Evolutionary conservation across 352 stramenopile genomes (phyloP).

Genomic region (Globisporangium splendens): DNA sequence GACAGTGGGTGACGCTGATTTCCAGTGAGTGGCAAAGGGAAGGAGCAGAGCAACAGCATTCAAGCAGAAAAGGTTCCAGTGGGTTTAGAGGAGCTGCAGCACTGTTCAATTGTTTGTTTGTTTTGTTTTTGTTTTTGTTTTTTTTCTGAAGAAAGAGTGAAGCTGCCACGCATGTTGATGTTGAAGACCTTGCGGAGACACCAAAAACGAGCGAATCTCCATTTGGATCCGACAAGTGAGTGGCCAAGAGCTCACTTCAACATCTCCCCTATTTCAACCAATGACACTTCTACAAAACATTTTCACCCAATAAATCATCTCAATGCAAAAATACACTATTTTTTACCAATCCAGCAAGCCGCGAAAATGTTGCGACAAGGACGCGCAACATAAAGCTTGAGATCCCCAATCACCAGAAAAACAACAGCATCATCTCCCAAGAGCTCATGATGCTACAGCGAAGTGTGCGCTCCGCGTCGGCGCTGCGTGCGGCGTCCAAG

Average conservation of each 20-base stretch:
- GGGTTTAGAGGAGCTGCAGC: no score
- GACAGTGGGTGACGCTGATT: no score
- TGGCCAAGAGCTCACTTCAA: constrained; percentile 2
- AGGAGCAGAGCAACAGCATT: no score
- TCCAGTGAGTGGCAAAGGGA: no score
- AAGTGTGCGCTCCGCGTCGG: neutral
- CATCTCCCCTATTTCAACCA: neutral
- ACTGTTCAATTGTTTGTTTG: no score
- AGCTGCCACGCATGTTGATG: no score
- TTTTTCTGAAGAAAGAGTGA: no score
- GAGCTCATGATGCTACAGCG: constrained; percentile 8
- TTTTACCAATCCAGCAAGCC: neutral
- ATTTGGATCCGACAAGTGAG: neutral
- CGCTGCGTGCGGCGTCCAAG: constrained; percentile 7
- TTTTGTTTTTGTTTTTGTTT: no score
- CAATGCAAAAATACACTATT: no score
- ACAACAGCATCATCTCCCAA: neutral
- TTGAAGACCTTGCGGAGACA: no score
- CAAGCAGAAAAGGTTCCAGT: no score
- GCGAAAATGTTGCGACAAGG: neutral
- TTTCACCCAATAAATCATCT: neutral
- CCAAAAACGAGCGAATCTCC: no score
- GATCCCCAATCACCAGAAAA: neutral
- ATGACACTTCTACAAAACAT: neutral
- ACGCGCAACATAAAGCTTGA: constrained; percentile 5